A percentile compares a stretch with the other conserved stretches of the same genome.
Conservation (phyloP, 257 asterid genomes). For the Paraleonurus japonicus region DNA sequence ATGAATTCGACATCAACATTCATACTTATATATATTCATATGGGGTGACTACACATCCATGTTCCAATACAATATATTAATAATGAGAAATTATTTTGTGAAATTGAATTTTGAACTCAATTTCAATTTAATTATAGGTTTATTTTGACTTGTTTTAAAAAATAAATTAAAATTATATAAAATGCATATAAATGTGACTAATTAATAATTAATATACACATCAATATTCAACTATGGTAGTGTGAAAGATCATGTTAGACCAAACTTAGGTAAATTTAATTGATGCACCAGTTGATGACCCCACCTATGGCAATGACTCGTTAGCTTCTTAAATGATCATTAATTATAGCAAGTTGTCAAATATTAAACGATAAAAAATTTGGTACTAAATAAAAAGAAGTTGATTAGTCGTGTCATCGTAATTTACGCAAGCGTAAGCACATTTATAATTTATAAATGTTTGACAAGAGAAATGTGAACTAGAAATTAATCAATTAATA, state of each 20-base stretch:
- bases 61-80: no score
- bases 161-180: no score
- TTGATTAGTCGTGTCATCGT: background rate
- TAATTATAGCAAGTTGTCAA: constrained; percentile 2
- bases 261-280: constrained; percentile 1
- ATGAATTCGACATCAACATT: no score
- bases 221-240: no score
- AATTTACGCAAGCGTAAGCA: background rate
- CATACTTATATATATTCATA: no score
- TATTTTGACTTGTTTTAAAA: no score
- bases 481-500: background rate
- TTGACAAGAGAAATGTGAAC: constrained; percentile 15
- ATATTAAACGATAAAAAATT: background rate
- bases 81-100: no score
- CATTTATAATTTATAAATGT: background rate
- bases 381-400: background rate
- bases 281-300: background rate
- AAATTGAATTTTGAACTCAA: no score
- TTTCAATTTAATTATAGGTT: no score
- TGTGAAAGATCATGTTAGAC: constrained; percentile 8
- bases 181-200: no score
- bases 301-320: background rate
- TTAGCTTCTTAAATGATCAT: background rate
- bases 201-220: no score
- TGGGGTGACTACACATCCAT: no score